Evolutionary conservation across 2,329 filamentous ascomycete genomes (phyloP).

Genomic region (Alternaria consortialis): DNA sequence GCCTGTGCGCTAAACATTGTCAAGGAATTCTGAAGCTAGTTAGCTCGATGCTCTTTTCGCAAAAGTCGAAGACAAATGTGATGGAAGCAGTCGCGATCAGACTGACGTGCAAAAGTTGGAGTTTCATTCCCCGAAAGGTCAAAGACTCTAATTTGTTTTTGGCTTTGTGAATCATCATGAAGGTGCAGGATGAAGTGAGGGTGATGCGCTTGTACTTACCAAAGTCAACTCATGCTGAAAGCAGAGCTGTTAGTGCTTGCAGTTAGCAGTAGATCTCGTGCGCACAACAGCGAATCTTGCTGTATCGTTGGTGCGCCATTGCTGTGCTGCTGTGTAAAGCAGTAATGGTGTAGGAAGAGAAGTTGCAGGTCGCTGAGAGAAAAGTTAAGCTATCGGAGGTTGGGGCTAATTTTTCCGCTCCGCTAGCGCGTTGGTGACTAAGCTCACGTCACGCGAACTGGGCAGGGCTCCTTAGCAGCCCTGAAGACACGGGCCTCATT

Average conservation of each 20-base stretch:
- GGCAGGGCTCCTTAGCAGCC: neutral
- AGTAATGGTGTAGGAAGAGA: constrained; percentile 16
- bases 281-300: constrained; percentile 1
- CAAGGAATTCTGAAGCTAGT: constrained; percentile 16
- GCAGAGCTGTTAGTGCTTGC: neutral
- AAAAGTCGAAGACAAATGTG: neutral
- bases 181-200: constrained; percentile 19
- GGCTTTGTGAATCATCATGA: constrained; percentile 55
- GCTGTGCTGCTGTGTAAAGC: constrained; percentile 7
- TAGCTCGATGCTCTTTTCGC: constrained; percentile 17
- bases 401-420: constrained; percentile 30
- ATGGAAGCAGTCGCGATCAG: constrained; percentile 42
- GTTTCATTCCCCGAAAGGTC: constrained; percentile 56
- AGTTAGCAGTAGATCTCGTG: constrained; percentile 2
- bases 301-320: constrained; percentile 10
- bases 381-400: constrained; percentile 30
- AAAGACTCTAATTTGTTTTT: constrained; percentile 58
- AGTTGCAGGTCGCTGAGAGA: constrained; percentile 13
- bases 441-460: constrained; percentile 9
- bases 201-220: constrained; percentile 23
- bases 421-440: constrained; percentile 24
- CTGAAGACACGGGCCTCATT: neutral
- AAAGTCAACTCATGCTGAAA: constrained; percentile 7
- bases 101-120: constrained; percentile 56
- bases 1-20: neutral